Percentiles rank a stretch among this genome's conserved stretches.
phyloP scores from a whole-genome alignment of 352 stramenopile genomes.

The Globisporangium echinulatum region DNA sequence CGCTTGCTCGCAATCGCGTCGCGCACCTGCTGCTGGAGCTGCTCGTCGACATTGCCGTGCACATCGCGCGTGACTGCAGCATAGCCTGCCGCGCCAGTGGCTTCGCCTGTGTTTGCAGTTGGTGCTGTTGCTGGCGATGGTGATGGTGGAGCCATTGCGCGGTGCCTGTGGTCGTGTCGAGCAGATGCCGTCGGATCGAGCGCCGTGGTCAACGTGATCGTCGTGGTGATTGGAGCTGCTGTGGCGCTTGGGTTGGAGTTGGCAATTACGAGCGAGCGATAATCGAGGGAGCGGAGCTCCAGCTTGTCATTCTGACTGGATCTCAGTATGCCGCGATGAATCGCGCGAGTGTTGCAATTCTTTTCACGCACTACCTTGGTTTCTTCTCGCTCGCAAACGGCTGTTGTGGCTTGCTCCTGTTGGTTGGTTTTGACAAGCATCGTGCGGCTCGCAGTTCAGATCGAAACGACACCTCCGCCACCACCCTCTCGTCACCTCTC shows the following conservation, averaged over 20 bases:
- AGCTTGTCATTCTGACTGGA: background rate
- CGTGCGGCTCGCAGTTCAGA: background rate
- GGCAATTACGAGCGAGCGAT: background rate
- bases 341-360: background rate
- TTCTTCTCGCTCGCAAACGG: background rate
- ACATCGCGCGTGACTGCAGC: background rate
- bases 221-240: background rate
- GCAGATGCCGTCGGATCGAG: too few relatives aligned
- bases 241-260: background rate
- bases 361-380: background rate
- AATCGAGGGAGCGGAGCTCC: background rate
- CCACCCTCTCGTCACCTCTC: background rate
- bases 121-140: background rate
- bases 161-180: too few relatives aligned
- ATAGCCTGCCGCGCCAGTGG: background rate
- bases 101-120: background rate
- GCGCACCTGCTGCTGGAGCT: slow-evolving; percentile 14
- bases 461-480: slow-evolving; percentile 10
- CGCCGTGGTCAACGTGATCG: too few relatives aligned
- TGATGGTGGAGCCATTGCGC: background rate
- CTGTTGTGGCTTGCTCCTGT: background rate
- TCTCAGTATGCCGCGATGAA: background rate
- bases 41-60: slow-evolving; percentile 9
- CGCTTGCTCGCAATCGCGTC: slow-evolving; percentile 18
- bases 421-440: slow-evolving; percentile 13